Percentiles rank a stretch among this genome's conserved stretches.
Evolutionary conservation across 192 early-diverging fungal genomes (phyloP).

Genomic region (Gamsiella multidivaricata): DNA sequence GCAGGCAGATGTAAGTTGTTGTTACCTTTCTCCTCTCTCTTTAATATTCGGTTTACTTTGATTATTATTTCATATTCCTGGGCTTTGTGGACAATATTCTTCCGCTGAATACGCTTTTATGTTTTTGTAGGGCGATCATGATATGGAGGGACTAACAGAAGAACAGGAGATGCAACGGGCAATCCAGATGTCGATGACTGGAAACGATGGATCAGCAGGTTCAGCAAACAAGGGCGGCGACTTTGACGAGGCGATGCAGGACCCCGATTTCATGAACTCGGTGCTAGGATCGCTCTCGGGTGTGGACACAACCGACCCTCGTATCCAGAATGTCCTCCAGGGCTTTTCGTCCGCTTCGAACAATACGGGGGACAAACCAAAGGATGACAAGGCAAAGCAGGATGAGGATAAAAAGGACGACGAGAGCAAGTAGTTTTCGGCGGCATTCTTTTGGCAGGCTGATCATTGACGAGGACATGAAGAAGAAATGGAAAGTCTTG

Average conservation of each 20-base stretch:
- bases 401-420: slow-evolving; percentile 15
- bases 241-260: slow-evolving; percentile 52
- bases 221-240: slow-evolving; percentile 30
- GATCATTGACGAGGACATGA: no score
- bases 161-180: slow-evolving; percentile 80
- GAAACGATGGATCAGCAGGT: slow-evolving; percentile 19
- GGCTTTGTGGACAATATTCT: not conserved
- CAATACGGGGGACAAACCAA: slow-evolving; percentile 17
- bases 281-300: slow-evolving; percentile 87
- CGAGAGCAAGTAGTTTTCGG: slow-evolving; percentile 38
- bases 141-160: slow-evolving; percentile 75
- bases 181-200: slow-evolving; percentile 80
- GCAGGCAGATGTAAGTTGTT: slow-evolving; percentile 56
- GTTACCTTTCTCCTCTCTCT: no score
- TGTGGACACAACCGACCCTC: slow-evolving; percentile 87
- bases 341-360: slow-evolving; percentile 46
- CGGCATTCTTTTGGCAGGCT: no score
- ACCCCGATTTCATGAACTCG: slow-evolving; percentile 74
- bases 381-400: slow-evolving; percentile 16
- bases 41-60: no score
- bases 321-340: slow-evolving; percentile 75
- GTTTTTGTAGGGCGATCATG: slow-evolving; percentile 64
- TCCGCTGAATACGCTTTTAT: not conserved
- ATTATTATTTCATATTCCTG: not conserved
- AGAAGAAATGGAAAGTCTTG: no score